Evolutionary conservation across 2,329 filamentous ascomycete genomes (phyloP).

Genomic region (Pseudogymnoascus sp.): DNA sequence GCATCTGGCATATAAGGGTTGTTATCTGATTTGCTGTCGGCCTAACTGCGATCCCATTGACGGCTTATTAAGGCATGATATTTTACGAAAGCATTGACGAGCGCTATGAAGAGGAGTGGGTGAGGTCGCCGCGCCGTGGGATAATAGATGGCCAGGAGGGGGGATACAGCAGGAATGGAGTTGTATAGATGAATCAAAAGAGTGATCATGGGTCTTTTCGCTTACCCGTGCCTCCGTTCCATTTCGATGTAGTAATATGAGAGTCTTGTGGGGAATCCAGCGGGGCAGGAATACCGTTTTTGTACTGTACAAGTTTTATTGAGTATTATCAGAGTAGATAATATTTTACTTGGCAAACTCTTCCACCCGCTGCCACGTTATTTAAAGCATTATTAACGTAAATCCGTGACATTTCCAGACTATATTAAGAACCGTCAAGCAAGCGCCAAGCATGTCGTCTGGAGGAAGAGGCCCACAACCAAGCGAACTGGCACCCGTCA

Average conservation of each 20-base stretch:
- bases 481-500: conserved; percentile 1
- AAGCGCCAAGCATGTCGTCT: not conserved
- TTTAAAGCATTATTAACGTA: not conserved
- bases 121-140: conserved; percentile 6
- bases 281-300: not conserved
- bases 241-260: not conserved
- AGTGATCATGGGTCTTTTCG: conserved; percentile 6
- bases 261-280: not conserved
- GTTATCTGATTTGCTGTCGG: not conserved
- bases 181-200: conserved; percentile 10
- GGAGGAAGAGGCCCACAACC: not conserved
- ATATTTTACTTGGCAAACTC: not conserved
- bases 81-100: conserved; percentile 8
- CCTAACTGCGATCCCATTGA: not conserved
- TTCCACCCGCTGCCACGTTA: not conserved
- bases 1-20: conserved; percentile 7
- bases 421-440: not conserved
- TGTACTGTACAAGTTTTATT: not conserved
- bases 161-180: conserved; percentile 3
- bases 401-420: not conserved
- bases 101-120: conserved; percentile 6
- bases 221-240: not conserved
- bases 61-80: conserved; percentile 7
- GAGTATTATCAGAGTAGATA: not conserved
- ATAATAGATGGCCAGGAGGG: conserved; percentile 4